phyloP scores from a whole-genome alignment of 2,329 filamentous ascomycete species.

The Setomelanomma holmii region DNA sequence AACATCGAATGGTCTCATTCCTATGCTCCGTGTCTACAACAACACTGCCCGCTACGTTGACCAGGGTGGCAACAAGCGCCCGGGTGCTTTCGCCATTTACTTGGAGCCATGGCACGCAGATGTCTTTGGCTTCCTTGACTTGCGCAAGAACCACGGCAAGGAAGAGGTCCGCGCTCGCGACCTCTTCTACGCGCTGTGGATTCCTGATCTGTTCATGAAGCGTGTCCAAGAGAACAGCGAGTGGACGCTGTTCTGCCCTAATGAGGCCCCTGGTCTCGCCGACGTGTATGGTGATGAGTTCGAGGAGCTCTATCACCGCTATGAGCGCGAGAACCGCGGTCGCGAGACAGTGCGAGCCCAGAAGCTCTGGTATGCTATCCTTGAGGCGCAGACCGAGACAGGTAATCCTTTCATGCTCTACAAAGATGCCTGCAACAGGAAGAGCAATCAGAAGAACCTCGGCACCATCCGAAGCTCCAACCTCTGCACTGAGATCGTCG shows the following conservation, averaged over 20 bases:
- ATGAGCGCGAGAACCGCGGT: slow-evolving; percentile 86
- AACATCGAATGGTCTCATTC: slow-evolving; percentile 95
- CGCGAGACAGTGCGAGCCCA: slow-evolving; percentile 94
- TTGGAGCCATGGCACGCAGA: slow-evolving; percentile 99
- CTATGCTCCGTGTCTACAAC: slow-evolving; percentile 99
- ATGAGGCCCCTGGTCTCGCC: slow-evolving; percentile 91
- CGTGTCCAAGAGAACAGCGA: slow-evolving; percentile 95
- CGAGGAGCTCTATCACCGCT: slow-evolving; percentile 87
- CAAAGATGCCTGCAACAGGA: slow-evolving; percentile 97
- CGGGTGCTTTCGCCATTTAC: slow-evolving; percentile 98
- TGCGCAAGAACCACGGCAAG: slow-evolving; percentile 99
- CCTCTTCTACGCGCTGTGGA: slow-evolving; percentile 97
- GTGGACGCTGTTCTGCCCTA: slow-evolving; percentile 98
- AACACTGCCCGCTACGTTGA: slow-evolving; percentile 99
- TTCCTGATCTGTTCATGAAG: slow-evolving; percentile 99
- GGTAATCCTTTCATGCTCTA: slow-evolving; percentile 99
- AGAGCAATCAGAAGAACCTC: slow-evolving; percentile 99
- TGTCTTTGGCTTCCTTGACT: slow-evolving; percentile 95
- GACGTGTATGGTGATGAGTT: slow-evolving; percentile 99
- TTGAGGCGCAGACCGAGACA: slow-evolving; percentile 98
- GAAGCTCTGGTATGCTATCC: slow-evolving; percentile 99
- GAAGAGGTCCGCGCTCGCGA: slow-evolving; percentile 97
- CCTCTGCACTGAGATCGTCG: slow-evolving; percentile 97
- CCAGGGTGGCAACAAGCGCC: slow-evolving; percentile 98
- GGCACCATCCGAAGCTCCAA: slow-evolving; percentile 99